Conservation (phyloP, 345 rosid species). For the Tarenaya hassleriana region DNA sequence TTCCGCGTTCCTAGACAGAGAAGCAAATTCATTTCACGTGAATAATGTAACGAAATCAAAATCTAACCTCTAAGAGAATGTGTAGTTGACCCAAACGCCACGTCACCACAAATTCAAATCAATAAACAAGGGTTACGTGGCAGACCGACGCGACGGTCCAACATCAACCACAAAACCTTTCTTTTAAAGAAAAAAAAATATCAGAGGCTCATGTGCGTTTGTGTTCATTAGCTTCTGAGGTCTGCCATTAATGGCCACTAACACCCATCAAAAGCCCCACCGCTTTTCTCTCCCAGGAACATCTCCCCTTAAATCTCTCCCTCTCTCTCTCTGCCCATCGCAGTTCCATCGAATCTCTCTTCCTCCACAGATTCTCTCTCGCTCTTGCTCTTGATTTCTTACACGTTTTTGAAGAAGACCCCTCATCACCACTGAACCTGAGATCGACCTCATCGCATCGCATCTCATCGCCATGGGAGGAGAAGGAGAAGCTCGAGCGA, state of each 20-base stretch:
- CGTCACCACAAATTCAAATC: conserved; percentile 18
- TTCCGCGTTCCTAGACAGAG: too few species aligned
- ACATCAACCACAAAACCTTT: too few species aligned
- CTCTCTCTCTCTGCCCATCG: conserved; percentile 12
- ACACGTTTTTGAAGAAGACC: too few species aligned
- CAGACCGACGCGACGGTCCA: too few species aligned
- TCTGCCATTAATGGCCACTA: conserved; percentile 8
- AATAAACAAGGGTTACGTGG: neutral
- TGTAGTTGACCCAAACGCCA: conserved; percentile 27
- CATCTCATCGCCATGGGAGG: too few species aligned
- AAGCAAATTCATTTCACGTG: too few species aligned
- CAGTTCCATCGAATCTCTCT: neutral
- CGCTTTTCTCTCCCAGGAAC: conserved; percentile 11
- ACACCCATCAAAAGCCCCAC: conserved; percentile 18
- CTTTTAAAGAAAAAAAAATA: too few species aligned
- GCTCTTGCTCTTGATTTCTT: neutral
- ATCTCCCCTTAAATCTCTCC: neutral
- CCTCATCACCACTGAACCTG: neutral
- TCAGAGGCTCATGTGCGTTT: neutral
- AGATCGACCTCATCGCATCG: too few species aligned
- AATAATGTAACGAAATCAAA: too few species aligned
- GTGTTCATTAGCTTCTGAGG: neutral
- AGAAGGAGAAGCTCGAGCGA: neutral
- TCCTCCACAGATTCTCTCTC: neutral
- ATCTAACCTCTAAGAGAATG: conserved; percentile 3